Evolutionary conservation across 305 asterid genomes (phyloP).

Genomic region (Solanum hybrid): DNA sequence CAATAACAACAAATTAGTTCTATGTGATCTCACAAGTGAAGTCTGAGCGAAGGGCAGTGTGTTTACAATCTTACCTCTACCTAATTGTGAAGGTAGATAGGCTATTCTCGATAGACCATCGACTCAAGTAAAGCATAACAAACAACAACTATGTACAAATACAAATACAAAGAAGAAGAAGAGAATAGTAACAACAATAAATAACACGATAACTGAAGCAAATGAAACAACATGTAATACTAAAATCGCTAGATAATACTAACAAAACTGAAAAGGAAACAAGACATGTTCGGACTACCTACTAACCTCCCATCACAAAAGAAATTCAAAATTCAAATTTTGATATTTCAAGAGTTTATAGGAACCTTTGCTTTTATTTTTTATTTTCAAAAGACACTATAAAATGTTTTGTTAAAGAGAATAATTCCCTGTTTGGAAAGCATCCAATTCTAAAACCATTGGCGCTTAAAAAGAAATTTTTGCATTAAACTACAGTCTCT

Average conservation of each 20-base stretch:
- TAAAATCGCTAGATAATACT: not conserved
- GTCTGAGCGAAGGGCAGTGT: not conserved
- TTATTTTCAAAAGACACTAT: not conserved
- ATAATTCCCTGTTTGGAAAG: not conserved
- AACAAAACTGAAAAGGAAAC: not conserved
- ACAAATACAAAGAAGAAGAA: too few species aligned
- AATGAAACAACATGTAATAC: not conserved
- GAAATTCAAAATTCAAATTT: not conserved
- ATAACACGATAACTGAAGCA: not conserved
- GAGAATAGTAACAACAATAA: not conserved
- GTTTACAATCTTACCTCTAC: not conserved
- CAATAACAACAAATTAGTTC: not conserved
- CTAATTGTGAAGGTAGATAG: not conserved
- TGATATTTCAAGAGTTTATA: not conserved
- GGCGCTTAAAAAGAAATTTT: not conserved
- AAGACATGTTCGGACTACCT: not conserved
- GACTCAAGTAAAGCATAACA: not conserved
- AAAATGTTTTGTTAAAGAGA: not conserved
- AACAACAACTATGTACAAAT: too few species aligned
- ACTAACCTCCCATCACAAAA: not conserved
- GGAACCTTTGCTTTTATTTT: not conserved
- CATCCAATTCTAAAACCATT: not conserved
- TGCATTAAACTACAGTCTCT: not conserved
- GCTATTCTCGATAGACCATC: fast-evolving
- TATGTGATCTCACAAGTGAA: not conserved